Base-by-base conservation (phyloP, 495 filamentous ascomycete genomes). In the Lichenothelia convexa region DNA sequence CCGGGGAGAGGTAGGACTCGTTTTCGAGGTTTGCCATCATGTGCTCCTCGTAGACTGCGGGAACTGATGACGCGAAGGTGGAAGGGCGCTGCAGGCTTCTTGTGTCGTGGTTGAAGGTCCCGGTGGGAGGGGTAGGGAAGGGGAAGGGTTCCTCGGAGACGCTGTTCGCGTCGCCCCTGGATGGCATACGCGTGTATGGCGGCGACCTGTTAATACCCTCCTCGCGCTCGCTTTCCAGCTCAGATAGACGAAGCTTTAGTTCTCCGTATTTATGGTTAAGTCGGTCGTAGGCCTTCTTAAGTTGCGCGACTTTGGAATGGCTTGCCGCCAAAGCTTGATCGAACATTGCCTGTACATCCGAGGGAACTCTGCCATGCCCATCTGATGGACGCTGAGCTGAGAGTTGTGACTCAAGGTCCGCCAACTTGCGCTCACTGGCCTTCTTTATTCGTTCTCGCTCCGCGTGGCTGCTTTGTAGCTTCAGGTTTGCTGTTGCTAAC, bases 401-500 rank as follows among this genome's bases (percentile, higher is more conserved):
- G 16, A 60, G 38, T 11, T 52, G 54, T n/a, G 44, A 42, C 37
- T 61, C 62, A 5, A 61, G 53, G 11, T 64, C 59, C 9, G 46
- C 39, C 17, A 72, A 61, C 27, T 63, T 57, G 6, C 49, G 49
- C 27, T 67, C 53, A 42, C 66, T 65, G 0, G 44, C 51, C 17
- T 53, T 45, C 5, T 58, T 59, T n/a, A 50, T 44, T 33, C 59
- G 55, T 27, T 63, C 55, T 18, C 63, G 49, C 32, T 77, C 67
- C 13, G 53, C 51, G 22, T 81, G 67, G 16, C 55, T 53, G 30
- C 68, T 59, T 23, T 57, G 58, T 16, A 78, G 46, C 40, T 17
- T 16, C 9, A 29, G 24, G 15, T 29, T 13, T n/a, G 18, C 18
- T 27, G 40, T 19, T 11, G 12, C 15, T 34, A 32, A 26, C 33